A percentile compares a stretch with the other conserved stretches of the same genome.
Conservation (phyloP, 1,139 yeast species). For the Zygosaccharomyces sapae region DNA sequence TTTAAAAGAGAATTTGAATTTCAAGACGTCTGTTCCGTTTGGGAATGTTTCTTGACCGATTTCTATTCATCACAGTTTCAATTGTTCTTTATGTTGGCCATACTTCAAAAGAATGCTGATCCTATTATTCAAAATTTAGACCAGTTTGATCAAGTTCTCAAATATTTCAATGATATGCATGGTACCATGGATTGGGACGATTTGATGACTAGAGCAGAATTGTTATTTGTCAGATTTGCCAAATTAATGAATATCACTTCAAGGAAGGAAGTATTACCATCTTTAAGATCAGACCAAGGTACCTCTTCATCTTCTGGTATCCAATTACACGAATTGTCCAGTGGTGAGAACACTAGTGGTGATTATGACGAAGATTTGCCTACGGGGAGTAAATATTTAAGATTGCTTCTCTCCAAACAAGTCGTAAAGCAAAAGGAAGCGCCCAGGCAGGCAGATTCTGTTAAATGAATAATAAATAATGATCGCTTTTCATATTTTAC, state of each 20-base stretch:
- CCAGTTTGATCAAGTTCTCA: slow-evolving; percentile 85
- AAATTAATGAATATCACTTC: slow-evolving; percentile 68
- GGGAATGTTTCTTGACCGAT: slow-evolving; percentile 94
- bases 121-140: slow-evolving; percentile 68
- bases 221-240: slow-evolving; percentile 71
- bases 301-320: slow-evolving; percentile 12
- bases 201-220: slow-evolving; percentile 72
- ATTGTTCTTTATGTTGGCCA: slow-evolving; percentile 78
- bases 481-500: too few relatives aligned
- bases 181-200: slow-evolving; percentile 71
- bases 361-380: slow-evolving; percentile 21
- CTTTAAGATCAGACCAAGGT: slow-evolving; percentile 8
- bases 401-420: slow-evolving; percentile 55
- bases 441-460: slow-evolving; percentile 31
- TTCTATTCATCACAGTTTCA: slow-evolving; percentile 81
- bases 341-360: slow-evolving; percentile 36
- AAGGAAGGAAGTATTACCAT: slow-evolving; percentile 18
- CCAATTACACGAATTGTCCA: slow-evolving; percentile 10
- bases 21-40: slow-evolving; percentile 68
- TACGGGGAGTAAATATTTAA: slow-evolving; percentile 50
- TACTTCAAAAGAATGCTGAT: slow-evolving; percentile 79
- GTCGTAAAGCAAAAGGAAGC: slow-evolving; percentile 64
- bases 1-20: slow-evolving; percentile 87
- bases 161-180: slow-evolving; percentile 86
- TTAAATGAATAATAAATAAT: not conserved